Base-by-base conservation (phyloP, 257 asterid species). In the Henckelia pumila region DNA sequence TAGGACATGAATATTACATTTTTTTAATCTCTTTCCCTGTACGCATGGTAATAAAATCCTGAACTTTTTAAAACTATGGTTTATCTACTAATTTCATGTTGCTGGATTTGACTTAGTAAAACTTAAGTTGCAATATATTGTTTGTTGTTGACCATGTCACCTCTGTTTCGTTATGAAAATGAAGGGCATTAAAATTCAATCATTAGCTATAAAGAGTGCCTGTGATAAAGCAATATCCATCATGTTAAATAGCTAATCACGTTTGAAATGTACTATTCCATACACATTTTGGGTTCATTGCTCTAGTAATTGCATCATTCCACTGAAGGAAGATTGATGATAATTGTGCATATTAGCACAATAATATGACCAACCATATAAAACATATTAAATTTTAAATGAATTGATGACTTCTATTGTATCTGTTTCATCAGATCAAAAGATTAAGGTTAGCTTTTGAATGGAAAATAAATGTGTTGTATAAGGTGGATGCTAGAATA, bases 51-150 rank as follows among this genome's bases (percentile, higher is more conserved):
- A 40, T 13, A 11, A 4, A 40, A 13, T 13, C n/a, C n/a, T 40
- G 50, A n/a, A 40, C 2, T 40, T 13, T 40, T 30, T 40, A 13
- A 40, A 40, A 40, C 17, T 40, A 40, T 40, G 50, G 50, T 13
- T 13, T 40, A 40, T 40, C n/a, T 13, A 13, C n/a, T 11, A 19
- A 22, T 26, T 32, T 25, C 24, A 24, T 32, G 25, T 56, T 33
- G 22, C 21, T 71, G 62, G 17, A 50, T 32, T 49, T 70, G 70
- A 35, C 37, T 16, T 49, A 61, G n/a, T n/a, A 44, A 26, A 69
- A 14, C 16, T 59, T 14, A 8, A 47, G 68, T 40, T 60, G 68
- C 35, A 32, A 29, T n/a, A 29, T 35, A 22, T 21, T 32, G 56
- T 10, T 49, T 49, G 56, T 61, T 29, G 63, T 37, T 52, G 37